Evolutionary conservation across 2,329 filamentous ascomycete genomes (phyloP).

Genomic region (Atkinsonella hypoxylon): DNA sequence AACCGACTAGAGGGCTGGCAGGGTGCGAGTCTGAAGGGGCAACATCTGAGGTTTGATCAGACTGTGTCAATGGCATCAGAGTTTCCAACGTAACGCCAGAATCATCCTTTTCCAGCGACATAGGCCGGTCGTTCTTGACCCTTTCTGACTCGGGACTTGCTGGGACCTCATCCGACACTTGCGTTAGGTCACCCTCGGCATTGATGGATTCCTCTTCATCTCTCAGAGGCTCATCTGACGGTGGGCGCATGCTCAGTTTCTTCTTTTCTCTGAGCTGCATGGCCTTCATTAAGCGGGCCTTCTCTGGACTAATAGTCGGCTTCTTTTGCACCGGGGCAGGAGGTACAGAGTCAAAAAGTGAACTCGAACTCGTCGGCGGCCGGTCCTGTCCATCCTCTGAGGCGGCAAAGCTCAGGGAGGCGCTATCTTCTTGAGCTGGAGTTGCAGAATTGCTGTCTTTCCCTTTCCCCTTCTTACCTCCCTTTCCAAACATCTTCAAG

Average conservation of each 20-base stretch:
- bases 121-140: slow-evolving; percentile 19
- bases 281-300: slow-evolving; percentile 85
- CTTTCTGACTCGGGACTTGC: slow-evolving; percentile 13
- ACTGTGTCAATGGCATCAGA: slow-evolving; percentile 26
- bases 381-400: slow-evolving; percentile 11
- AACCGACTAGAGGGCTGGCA: slow-evolving; percentile 38
- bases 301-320: slow-evolving; percentile 68
- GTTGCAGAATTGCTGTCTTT: slow-evolving; percentile 12
- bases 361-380: slow-evolving; percentile 33
- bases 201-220: slow-evolving; percentile 9
- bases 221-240: background rate
- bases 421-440: slow-evolving; percentile 23
- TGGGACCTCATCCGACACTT: slow-evolving; percentile 13
- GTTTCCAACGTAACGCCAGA: slow-evolving; percentile 42
- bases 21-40: slow-evolving; percentile 45
- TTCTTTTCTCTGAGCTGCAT: slow-evolving; percentile 76
- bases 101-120: slow-evolving; percentile 36
- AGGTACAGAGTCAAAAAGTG: slow-evolving; percentile 27
- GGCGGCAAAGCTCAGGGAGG: slow-evolving; percentile 24
- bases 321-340: slow-evolving; percentile 30
- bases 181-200: slow-evolving; percentile 6
- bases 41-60: slow-evolving; percentile 35
- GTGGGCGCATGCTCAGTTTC: slow-evolving; percentile 17
- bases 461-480: slow-evolving; percentile 33
- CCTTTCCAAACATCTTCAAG: slow-evolving; percentile 57